Evolutionary conservation across 306 rosid species (phyloP).

Genomic region (Alnus glutinosa): DNA sequence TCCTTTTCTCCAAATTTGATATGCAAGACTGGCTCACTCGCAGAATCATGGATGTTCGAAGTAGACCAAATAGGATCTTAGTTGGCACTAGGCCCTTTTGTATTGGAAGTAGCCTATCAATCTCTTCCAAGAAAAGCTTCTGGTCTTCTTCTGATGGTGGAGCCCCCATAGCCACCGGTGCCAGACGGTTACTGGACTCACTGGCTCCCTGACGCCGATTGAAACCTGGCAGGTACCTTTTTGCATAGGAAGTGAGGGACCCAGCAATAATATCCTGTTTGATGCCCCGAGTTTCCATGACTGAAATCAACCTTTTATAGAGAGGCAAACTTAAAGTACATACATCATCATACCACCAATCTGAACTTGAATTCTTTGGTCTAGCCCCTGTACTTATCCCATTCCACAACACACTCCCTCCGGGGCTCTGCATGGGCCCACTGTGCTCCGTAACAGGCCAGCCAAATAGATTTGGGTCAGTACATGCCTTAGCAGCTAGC

Average conservation of each 20-base stretch:
- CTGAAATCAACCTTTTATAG: constrained; percentile 71
- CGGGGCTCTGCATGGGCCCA: constrained; percentile 99
- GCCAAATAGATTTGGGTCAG: constrained; percentile 91
- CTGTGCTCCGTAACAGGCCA: constrained; percentile 95
- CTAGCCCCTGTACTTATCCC: constrained; percentile 98
- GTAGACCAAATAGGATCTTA: constrained; percentile 78
- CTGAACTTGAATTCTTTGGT: constrained; percentile 74
- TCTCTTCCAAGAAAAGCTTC: constrained; percentile 77
- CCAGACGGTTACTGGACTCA: constrained; percentile 57
- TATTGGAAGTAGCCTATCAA: constrained; percentile 68
- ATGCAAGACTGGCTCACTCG: constrained; percentile 64
- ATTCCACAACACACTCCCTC: constrained; percentile 98
- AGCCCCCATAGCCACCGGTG: constrained; percentile 55
- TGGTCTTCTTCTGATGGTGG: constrained; percentile 86
- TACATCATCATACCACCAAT: constrained; percentile 97
- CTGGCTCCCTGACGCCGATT: constrained; percentile 72
- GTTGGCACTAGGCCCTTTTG: constrained; percentile 80
- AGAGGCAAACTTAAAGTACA: constrained; percentile 72
- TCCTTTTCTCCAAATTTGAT: constrained; percentile 80
- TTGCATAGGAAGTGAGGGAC: constrained; percentile 80
- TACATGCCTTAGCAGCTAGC: constrained; percentile 78
- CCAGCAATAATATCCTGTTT: constrained; percentile 81
- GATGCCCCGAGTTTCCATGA: constrained; percentile 90
- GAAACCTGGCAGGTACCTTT: constrained; percentile 77
- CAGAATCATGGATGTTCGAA: constrained; percentile 92